Evolutionary conservation across 208 protist species (phyloP).

Genomic region (Naegleria gruberi): DNA sequence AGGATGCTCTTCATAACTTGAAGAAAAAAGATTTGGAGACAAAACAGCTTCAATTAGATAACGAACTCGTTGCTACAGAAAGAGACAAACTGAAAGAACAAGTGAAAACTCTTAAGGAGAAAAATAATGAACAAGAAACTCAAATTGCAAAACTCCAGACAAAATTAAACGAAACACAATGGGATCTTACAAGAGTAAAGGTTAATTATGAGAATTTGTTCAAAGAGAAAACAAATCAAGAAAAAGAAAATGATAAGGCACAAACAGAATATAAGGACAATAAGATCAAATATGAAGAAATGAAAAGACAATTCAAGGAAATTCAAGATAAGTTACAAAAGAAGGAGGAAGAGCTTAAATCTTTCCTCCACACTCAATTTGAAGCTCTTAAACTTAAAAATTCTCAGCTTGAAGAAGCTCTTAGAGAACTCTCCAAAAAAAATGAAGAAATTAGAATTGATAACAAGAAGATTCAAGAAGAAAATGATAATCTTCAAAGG

Average conservation of each 20-base stretch:
- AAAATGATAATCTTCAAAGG: neutral
- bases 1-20: neutral
- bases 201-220: neutral
- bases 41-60: neutral
- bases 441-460: neutral
- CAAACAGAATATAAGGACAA: neutral
- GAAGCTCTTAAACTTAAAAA: neutral
- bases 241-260: neutral
- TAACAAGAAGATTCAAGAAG: neutral
- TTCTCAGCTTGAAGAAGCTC: neutral
- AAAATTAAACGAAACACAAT: neutral
- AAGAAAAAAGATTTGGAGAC: neutral
- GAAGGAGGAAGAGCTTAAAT: neutral
- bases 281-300: neutral
- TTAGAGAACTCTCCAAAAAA: neutral
- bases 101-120: neutral
- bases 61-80: neutral
- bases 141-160: neutral
- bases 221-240: neutral
- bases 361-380: neutral
- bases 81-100: neutral
- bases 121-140: neutral
- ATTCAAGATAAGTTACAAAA: neutral
- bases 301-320: neutral
- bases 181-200: neutral